A percentile compares a stretch with the other conserved stretches of the same genome.
Evolutionary conservation across 352 stramenopile genomes (phyloP).

Genomic region (Saprolegnia parasitica): DNA sequence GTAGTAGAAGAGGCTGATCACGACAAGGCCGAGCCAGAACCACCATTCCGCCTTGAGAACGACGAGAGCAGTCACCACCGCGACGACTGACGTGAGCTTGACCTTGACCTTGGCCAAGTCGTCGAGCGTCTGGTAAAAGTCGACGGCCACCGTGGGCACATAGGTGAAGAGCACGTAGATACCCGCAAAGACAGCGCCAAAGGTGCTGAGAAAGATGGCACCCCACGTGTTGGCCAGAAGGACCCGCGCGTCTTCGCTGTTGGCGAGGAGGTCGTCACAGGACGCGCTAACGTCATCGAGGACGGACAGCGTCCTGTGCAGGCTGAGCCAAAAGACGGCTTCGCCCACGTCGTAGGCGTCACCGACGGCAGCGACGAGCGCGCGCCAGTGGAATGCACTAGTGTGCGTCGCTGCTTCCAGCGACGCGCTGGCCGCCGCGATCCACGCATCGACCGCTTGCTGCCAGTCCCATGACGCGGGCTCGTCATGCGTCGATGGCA

Average conservation of each 20-base stretch:
- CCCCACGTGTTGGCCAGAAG: constrained; percentile 34
- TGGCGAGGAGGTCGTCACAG: constrained; percentile 29
- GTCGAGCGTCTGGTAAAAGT: constrained; percentile 37
- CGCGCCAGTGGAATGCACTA: no score
- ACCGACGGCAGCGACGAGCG: neutral
- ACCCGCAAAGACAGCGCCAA: constrained; percentile 33
- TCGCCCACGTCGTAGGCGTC: constrained; percentile 1
- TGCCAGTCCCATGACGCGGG: no score
- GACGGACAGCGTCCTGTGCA: neutral
- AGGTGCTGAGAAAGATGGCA: constrained; percentile 28
- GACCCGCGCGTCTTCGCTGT: constrained; percentile 39
- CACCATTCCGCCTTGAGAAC: constrained; percentile 38
- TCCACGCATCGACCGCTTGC: neutral
- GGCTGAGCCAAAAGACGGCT: neutral
- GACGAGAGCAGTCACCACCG: constrained; percentile 33
- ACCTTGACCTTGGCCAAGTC: constrained; percentile 43
- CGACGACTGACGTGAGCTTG: constrained; percentile 36
- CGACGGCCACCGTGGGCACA: constrained; percentile 33
- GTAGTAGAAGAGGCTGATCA: constrained; percentile 40
- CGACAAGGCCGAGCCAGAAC: constrained; percentile 38
- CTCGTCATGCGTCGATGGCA: no score
- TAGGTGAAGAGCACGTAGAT: constrained; percentile 35
- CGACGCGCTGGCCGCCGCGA: neutral
- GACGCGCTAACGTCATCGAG: neutral
- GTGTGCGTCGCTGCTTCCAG: neutral